These are phyloP conservation scores for Colletotrichum destructivum DNA, from an alignment of 2,329 filamentous ascomycete species.

Conservation along the genomic window DNA sequence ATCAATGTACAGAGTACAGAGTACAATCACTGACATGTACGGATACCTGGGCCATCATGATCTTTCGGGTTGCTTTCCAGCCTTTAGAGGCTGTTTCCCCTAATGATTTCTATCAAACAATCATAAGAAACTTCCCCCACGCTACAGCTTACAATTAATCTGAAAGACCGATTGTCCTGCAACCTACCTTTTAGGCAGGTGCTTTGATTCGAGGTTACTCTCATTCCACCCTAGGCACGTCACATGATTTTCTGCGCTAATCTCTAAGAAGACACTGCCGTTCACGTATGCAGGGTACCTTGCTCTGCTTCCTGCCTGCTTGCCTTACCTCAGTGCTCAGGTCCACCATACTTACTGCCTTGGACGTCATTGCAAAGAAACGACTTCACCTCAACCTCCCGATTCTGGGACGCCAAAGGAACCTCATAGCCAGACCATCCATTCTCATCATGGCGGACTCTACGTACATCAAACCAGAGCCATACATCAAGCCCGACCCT, in stretches of 20 bases:
- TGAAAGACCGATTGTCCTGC: too few species aligned
- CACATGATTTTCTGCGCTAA: constrained; percentile 24
- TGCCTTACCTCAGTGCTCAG: background rate
- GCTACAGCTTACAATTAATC: too few species aligned
- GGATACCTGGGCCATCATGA: background rate
- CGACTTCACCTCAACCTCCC: background rate
- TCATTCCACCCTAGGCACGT: background rate
- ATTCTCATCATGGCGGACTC: constrained; percentile 38
- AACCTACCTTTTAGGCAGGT: too few species aligned
- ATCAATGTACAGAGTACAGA: background rate
- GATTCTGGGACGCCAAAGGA: background rate
- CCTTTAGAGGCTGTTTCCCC: too few species aligned
- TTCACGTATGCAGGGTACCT: background rate
- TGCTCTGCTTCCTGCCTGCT: background rate
- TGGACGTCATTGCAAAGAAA: constrained; percentile 23
- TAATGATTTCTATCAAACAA: background rate
- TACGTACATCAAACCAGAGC: constrained; percentile 48
- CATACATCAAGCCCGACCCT: constrained; percentile 65
- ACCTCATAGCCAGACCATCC: background rate
- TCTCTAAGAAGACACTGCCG: background rate
- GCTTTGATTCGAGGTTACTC: too few species aligned
- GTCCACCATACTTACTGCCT: background rate
- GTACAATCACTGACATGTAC: background rate
- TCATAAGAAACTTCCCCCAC: background rate
- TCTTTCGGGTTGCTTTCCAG: too few species aligned